Base-by-base conservation (phyloP, 441 rosid genomes). In the Arabidopsis lyrata region DNA sequence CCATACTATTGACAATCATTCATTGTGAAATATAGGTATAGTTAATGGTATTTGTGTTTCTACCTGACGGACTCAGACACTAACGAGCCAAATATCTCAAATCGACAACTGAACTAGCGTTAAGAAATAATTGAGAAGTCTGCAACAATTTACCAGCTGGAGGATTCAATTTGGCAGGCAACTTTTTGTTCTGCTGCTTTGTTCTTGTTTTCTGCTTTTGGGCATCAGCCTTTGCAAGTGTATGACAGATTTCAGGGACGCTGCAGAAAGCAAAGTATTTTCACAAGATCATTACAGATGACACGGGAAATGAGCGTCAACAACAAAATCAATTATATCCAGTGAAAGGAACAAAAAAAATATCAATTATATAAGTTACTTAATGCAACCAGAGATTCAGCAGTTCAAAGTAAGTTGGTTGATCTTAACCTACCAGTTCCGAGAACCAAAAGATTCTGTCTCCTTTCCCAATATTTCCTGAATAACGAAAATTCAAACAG, bases 381-480 rank as follows among this genome's bases (percentile, higher is more conserved):
- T 38, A 8, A 49, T 49, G 41, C 7, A 35, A 42, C 27, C 13
- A 47, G 29, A 10, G 22, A 61, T 45, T 57, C 74, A 73, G 65
- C 27, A 16, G 5, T 78, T 62, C 16, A 66, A 72, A 45, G 44
- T 64, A 52, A 76, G 67, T 22, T 18, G 61, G 66, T 38, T 63
- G 39, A 76, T 20, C 71, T 75, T 38, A 76, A 76, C 89, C 78
- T 70, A 89, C 95, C 87, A 56, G 53, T 78, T 73, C 68, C 27
- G 75, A 63, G 82, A 75, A 71, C 73, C 78, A 59, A 78, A 68
- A 57, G 74, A 63, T 47, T 81, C 81, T 0, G 82, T 60, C 74
- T 77, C 79, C 59, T 84, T 83, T 53, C 81, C 76, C 58, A 74
- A 57, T 24, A 67, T 36, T 44, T 44, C 83, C 81, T 85, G 83